Evolutionary conservation across 495 filamentous ascomycete species (phyloP), one percentile per base, ranked within the genome.

Genomic region (Corynascus novoguineensis): DNA sequence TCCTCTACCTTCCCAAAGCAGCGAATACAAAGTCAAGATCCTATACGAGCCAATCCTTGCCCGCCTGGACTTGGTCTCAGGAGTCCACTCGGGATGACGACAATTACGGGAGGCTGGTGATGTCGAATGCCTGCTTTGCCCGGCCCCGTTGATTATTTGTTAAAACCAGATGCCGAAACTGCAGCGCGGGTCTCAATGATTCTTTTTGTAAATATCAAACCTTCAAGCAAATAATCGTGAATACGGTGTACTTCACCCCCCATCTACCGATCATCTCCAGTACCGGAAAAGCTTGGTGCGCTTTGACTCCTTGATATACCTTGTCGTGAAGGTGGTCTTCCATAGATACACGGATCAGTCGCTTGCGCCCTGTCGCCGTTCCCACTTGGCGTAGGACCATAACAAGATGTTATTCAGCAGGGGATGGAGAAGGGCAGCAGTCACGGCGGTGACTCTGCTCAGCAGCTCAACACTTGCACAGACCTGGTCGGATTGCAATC

Each of bases 401-500:
- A n/a, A n/a, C n/a, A n/a, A n/a, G n/a, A 64, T 61, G 58, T 24
- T 63, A 40, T 60, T 56, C 22, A 41, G 53, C 24, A 24, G 35
- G 22, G 50, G 55, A 42, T 61, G 68, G 64, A 68, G 45, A 37
- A 55, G 44, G 32, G 53, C 61, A 28, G 53, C 49, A 47, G 40
- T 55, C 10, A 25, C 59, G 17, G 42, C 58, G 2, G 44, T 55
- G 10, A 50, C 48, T 1, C 17, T 64, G 41, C 50, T 71, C 34
- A 59, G 56, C 37, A 51, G 47, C 32, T 29, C 56, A 31, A 48
- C 53, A 17, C 28, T 42, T 0, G 67, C 59, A 7, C 70, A 73
- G 51, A 73, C 70, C 24, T 73, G 65, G 64, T 58, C 65, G 28
- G 17, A 61, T 31, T 73, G 70, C 59, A 71, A 73, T 25, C 70